Evolutionary conservation across 2,329 filamentous ascomycete genomes (phyloP).

Genomic region (Apiospora aurea): DNA sequence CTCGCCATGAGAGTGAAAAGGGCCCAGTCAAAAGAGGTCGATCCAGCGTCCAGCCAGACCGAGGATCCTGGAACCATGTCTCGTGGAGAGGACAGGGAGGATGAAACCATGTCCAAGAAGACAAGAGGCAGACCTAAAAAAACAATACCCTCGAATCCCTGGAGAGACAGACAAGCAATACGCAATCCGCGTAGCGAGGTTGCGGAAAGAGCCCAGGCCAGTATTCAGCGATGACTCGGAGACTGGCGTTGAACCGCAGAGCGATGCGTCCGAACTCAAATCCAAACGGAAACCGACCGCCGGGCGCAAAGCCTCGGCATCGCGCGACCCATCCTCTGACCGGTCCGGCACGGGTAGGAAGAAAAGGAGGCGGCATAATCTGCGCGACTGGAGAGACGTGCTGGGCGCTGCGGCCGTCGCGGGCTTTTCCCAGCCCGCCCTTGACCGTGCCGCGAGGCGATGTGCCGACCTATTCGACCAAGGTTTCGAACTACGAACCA

Average conservation of each 20-base stretch:
- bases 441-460: conserved; percentile 74
- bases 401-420: conserved; percentile 78
- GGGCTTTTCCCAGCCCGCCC: conserved; percentile 69
- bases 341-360: conserved; percentile 1
- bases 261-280: conserved; percentile 16
- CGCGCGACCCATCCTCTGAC: conserved; percentile 18
- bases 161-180: conserved; percentile 57
- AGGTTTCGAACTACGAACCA: conserved; percentile 68
- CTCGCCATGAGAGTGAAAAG: conserved; percentile 1
- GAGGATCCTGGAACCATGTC: background rate
- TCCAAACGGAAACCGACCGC: background rate
- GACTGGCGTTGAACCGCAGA: conserved; percentile 14
- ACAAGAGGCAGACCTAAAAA: conserved; percentile 50
- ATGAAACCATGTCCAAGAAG: conserved; percentile 26
- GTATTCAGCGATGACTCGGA: conserved; percentile 20
- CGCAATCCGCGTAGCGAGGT: conserved; percentile 53
- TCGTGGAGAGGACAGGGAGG: background rate
- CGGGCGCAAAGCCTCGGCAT: background rate
- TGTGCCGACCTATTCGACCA: conserved; percentile 80
- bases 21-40: background rate
- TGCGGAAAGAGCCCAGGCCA: conserved; percentile 45
- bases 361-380: conserved; percentile 34
- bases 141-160: conserved; percentile 45
- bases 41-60: conserved; percentile 24
- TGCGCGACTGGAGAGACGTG: conserved; percentile 86